Conservation (phyloP, 2,329 filamentous ascomycete genomes). For the Cordyceps farinosa region DNA sequence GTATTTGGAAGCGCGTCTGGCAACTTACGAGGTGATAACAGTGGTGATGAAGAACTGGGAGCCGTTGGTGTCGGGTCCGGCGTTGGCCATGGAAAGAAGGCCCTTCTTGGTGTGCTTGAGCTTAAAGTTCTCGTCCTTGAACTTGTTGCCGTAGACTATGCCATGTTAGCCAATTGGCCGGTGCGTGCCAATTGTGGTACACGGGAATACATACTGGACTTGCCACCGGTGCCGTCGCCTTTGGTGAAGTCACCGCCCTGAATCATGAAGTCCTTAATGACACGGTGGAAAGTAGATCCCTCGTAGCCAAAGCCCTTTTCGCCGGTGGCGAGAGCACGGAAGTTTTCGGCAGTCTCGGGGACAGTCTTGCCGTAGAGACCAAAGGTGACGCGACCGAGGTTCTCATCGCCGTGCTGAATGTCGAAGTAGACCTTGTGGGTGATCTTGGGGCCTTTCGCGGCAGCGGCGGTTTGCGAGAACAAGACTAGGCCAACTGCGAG, state of each 20-base stretch:
- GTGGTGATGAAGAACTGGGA: slow-evolving; percentile 92
- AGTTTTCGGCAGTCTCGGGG: slow-evolving; percentile 71
- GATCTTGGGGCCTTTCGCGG: slow-evolving; percentile 86
- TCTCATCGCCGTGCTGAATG: slow-evolving; percentile 70
- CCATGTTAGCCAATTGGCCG: slow-evolving; percentile 23
- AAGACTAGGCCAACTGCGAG: slow-evolving; percentile 71
- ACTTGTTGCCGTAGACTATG: slow-evolving; percentile 77
- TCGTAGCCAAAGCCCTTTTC: slow-evolving; percentile 84
- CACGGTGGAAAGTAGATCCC: slow-evolving; percentile 80
- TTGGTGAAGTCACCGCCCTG: slow-evolving; percentile 87
- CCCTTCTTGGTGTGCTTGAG: slow-evolving; percentile 86
- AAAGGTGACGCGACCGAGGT: slow-evolving; percentile 71
- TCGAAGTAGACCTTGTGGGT: slow-evolving; percentile 94
- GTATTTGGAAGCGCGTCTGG: too few species aligned
- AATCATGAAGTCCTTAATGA: slow-evolving; percentile 90
- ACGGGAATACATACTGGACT: slow-evolving; percentile 61
- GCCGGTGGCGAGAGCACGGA: slow-evolving; percentile 75
- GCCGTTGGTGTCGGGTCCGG: slow-evolving; percentile 81
- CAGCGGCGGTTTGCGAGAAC: slow-evolving; percentile 70
- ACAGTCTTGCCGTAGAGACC: slow-evolving; percentile 86
- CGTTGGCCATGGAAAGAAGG: slow-evolving; percentile 80
- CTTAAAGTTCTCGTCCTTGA: slow-evolving; percentile 92
- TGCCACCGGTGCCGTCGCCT: slow-evolving; percentile 77
- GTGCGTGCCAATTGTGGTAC: not conserved
- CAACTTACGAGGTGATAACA: slow-evolving; percentile 65